Base-by-base conservation (phyloP, 2,329 filamentous ascomycete genomes). In the Chaetomium sp. region DNA sequence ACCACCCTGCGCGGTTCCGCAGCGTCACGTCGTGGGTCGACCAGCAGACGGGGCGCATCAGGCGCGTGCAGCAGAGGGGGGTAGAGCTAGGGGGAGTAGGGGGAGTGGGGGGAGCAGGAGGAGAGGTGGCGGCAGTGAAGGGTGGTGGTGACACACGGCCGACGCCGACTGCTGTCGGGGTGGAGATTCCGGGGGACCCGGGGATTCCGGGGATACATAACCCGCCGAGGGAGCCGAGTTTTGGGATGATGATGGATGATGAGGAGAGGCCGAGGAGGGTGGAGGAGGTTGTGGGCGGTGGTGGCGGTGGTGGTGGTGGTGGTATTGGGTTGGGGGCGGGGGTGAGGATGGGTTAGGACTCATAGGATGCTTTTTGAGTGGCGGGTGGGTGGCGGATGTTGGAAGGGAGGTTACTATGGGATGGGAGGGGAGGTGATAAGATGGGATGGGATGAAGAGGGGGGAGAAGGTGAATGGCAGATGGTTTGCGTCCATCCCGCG, bases 1-100 rank as follows among this genome's bases (percentile, higher is more conserved):
- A 87, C 66, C 74, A 76, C 53, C 81, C 84, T 5, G 78, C 84
- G 16, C 81, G 82, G 4, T 89, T 88, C 73, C 81, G 85, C 42
- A 82, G 79, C 7, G 79, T 90, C 63, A 81, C 79, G 63, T 87
- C 85, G 33, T 90, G 87, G 87, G 87, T 90, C 1, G 82, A 82
- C 68, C 86, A 90, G 72, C 87, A 90, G 74, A 82, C 82, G 9
- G 82, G 82, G 2, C 80, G 85, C 2, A 73, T 86, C 33, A 81
- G 80, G 70, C 78, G 81, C 29, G 81, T 79, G 1, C 80, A 80
- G 3, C 77, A 79, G 0, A 75, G 61, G 12, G 56, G 35, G 2
- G 49, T 42, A 7, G 21, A 42, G 51, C 6, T 25, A 27, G 2
- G 7, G 25, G 19, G 6, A 16, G 3, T 23, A 9, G 23, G 9